Evolutionary conservation across 176 grass and related monocot genomes (phyloP).

Genomic region (Phoenix roebelenii): DNA sequence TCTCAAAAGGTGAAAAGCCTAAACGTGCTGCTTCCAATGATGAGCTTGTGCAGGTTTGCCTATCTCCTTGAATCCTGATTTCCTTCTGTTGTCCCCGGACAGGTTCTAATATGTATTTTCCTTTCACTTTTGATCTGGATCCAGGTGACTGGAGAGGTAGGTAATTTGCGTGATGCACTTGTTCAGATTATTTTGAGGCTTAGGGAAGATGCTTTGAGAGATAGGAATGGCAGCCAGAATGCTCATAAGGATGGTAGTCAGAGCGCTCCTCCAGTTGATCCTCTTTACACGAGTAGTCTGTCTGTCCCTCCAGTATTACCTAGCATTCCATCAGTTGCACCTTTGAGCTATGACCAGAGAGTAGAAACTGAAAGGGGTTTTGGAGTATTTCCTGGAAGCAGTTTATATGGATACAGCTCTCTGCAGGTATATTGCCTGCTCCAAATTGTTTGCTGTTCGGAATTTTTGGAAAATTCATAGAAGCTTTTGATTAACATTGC

Average conservation of each 20-base stretch:
- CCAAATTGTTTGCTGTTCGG: no score
- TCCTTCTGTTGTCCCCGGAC: background rate
- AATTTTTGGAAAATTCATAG: no score
- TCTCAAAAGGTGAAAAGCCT: conserved; percentile 81
- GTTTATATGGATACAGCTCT: conserved; percentile 59
- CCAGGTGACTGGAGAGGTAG: conserved; percentile 79
- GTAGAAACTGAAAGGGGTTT: conserved; percentile 47
- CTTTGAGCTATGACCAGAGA: conserved; percentile 55
- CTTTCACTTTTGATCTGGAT: conserved; percentile 4
- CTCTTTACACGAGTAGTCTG: conserved; percentile 43
- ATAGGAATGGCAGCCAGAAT: conserved; percentile 57
- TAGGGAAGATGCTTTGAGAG: conserved; percentile 85
- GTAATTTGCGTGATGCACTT: conserved; percentile 74
- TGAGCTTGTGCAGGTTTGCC: conserved; percentile 82
- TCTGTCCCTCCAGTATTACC: conserved; percentile 50
- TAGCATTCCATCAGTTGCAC: conserved; percentile 27
- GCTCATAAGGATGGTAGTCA: conserved; percentile 48
- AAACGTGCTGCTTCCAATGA: conserved; percentile 56
- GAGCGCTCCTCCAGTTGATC: conserved; percentile 31
- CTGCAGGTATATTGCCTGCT: conserved; percentile 41
- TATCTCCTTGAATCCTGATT: conserved; percentile 13
- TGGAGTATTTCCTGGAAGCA: conserved; percentile 40
- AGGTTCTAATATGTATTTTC: background rate
- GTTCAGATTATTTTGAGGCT: conserved; percentile 85
- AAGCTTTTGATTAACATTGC: no score